Evolutionary conservation across 108 stramenopile genomes (phyloP).

Genomic region (Pseudonitzschia multiseries): DNA sequence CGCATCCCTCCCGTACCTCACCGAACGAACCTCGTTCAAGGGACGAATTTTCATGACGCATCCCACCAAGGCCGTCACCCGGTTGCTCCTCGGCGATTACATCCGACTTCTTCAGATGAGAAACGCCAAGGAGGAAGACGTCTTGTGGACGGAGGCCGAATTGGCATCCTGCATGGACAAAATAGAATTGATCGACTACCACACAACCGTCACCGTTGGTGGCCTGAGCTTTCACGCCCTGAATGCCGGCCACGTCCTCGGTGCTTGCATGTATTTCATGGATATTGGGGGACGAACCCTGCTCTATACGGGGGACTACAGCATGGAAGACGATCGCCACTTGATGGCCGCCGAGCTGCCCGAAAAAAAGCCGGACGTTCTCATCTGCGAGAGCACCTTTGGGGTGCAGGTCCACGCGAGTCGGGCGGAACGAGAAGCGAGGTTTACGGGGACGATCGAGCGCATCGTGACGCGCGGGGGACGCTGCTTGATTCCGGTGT

Average conservation of each 20-base stretch:
- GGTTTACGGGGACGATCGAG: constrained; percentile 91
- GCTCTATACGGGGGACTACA: constrained; percentile 99
- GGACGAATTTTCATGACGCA: constrained; percentile 98
- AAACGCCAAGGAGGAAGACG: constrained; percentile 67
- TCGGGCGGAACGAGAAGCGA: constrained; percentile 90
- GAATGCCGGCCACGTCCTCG: constrained; percentile 98
- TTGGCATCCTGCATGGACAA: constrained; percentile 90
- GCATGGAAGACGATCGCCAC: constrained; percentile 96
- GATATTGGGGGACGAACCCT: constrained; percentile 93
- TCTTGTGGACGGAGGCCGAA: constrained; percentile 92
- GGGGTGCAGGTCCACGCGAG: constrained; percentile 94
- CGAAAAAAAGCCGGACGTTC: constrained; percentile 84
- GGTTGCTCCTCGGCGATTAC: constrained; percentile 93
- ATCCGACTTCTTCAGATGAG: constrained; percentile 78
- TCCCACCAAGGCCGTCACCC: constrained; percentile 96
- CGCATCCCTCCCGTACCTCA: constrained; percentile 95
- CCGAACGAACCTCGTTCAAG: constrained; percentile 94
- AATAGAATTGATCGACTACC: constrained; percentile 95
- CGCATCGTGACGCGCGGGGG: constrained; percentile 89
- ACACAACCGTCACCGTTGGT: constrained; percentile 87
- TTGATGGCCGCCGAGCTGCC: constrained; percentile 97
- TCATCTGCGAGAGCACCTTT: constrained; percentile 96
- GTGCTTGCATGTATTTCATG: constrained; percentile 97
- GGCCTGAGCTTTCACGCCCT: constrained; percentile 94
- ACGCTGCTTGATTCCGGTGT: constrained; percentile 95